Base-by-base conservation (phyloP, 2,329 filamentous ascomycete species). In the Pseudodiploospora longispora region DNA sequence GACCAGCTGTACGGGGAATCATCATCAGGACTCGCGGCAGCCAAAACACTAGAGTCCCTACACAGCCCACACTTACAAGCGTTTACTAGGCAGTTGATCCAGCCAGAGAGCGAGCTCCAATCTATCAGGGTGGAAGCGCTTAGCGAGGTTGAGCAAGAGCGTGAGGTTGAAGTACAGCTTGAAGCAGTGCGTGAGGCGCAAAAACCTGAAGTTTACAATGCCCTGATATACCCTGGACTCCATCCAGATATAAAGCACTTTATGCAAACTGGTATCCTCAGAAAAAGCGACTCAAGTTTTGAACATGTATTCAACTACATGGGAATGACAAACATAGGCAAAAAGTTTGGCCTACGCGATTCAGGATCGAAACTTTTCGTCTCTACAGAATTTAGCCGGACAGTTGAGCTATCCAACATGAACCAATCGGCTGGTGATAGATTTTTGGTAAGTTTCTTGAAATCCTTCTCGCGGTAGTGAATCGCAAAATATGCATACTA, bases 91-190 rank as follows among this genome's bases (percentile, higher is more conserved):
- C 41, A 10, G 29, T 28, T 47, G 7, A 19, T 12, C 6, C 12
- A 12, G 4, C 27, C 29, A 6, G 30, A 27, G 29, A 19, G 0
- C 0, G 42, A 51, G 7, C 27, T 28, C 10, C 19, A 7, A 27
- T 4, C 12, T n/a, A 12, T 19, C n/a, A n/a, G 27, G 6, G 6
- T 10, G 10, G 74, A 74, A 0, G 72, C 75, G 0, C 58, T 85
- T 1, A 70, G 82, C 39, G 81, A 85, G 43, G 80, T 75, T 0
- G 72, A 75, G 34, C 70, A 75, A 46, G 76, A 83, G 50, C 63
- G 78, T 10, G 78, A 83, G 47, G 69, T 82, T 0, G 77, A 74
- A 3, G 67, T 73, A 10, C 72, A 83, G 49, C 68, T 82, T 0
- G 77, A 83, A 45, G 62, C 68, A 6, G 69, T 80, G 0, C 72